Conservation (phyloP, 1,284 basidiomycete genomes). For the Grifola frondosa region DNA sequence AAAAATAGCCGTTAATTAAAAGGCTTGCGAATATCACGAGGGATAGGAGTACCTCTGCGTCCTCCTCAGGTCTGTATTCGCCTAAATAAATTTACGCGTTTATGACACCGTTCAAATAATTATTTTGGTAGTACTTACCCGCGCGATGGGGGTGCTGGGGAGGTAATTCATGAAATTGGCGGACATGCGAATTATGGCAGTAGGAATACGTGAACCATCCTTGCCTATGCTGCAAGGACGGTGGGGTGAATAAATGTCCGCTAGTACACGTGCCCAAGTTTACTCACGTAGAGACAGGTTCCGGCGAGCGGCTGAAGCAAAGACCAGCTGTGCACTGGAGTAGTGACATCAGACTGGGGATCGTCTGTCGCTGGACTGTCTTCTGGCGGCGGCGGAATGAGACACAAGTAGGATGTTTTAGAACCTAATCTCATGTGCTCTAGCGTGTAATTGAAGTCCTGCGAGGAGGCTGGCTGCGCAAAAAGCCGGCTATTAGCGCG, state of each 20-base stretch:
- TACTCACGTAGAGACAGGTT: constrained; percentile 77
- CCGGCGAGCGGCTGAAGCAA: constrained; percentile 74
- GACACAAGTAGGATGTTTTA: constrained; percentile 66
- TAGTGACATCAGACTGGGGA: constrained; percentile 49
- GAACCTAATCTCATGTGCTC: constrained; percentile 73
- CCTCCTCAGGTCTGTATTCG: constrained; percentile 75
- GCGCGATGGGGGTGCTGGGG: constrained; percentile 59
- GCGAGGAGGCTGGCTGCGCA: constrained; percentile 27
- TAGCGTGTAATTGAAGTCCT: constrained; percentile 40
- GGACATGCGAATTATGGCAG: constrained; percentile 86
- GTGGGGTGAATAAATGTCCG: constrained; percentile 7
- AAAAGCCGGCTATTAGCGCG: constrained; percentile 12
- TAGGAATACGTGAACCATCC: constrained; percentile 97
- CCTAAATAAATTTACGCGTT: constrained; percentile 40
- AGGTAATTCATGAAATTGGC: constrained; percentile 81
- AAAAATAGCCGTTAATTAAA: constrained; percentile 23
- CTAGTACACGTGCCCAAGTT: too few relatives aligned
- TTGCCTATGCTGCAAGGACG: constrained; percentile 64
- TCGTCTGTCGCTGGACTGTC: constrained; percentile 49
- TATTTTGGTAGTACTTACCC: constrained; percentile 47
- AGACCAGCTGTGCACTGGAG: constrained; percentile 75
- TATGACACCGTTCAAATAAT: constrained; percentile 9
- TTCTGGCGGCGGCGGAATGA: constrained; percentile 66
- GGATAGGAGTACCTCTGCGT: constrained; percentile 58
- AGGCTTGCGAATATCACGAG: constrained; percentile 26